Percentiles rank a stretch among this genome's conserved stretches.
Conservation (phyloP, 179 eudicot genomes). For the Camellia oleifera region DNA sequence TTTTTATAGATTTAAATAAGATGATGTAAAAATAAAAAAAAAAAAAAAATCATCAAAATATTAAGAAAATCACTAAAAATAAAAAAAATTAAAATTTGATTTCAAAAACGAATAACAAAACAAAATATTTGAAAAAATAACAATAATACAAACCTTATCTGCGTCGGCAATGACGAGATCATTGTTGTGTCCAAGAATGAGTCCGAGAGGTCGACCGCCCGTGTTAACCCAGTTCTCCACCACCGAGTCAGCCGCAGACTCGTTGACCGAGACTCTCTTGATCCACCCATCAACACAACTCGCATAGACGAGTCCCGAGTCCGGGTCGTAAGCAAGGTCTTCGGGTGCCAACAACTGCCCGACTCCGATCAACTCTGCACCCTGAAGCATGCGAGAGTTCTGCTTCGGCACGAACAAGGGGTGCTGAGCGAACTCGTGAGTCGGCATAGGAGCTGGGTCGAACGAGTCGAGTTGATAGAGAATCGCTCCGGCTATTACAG, state of each 20-base stretch:
- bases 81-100: no score
- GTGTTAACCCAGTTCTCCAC: slow-evolving; percentile 75
- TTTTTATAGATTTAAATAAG: no score
- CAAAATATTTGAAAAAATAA: no score
- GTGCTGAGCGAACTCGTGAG: slow-evolving; percentile 28
- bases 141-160: slow-evolving; percentile 35
- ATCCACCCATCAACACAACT: slow-evolving; percentile 89
- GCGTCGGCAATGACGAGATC: slow-evolving; percentile 74
- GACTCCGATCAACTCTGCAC: slow-evolving; percentile 38
- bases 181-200: slow-evolving; percentile 39
- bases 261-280: slow-evolving; percentile 47
- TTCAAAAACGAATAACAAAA: no score
- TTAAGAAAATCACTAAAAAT: no score
- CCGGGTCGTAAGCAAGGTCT: slow-evolving; percentile 60
- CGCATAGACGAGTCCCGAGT: slow-evolving; percentile 47
- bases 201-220: slow-evolving; percentile 89
- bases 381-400: slow-evolving; percentile 38
- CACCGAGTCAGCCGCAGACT: slow-evolving; percentile 26
- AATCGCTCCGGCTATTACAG: slow-evolving; percentile 13
- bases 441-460: slow-evolving; percentile 52
- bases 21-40: no score
- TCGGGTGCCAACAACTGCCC: slow-evolving; percentile 64
- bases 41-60: no score
- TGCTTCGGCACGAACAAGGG: slow-evolving; percentile 15
- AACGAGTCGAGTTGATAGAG: slow-evolving; percentile 45